Evolutionary conservation across 805 yeast genomes (phyloP), one percentile per base, ranked within the genome.

Genomic region (Yarrowia deformans): DNA sequence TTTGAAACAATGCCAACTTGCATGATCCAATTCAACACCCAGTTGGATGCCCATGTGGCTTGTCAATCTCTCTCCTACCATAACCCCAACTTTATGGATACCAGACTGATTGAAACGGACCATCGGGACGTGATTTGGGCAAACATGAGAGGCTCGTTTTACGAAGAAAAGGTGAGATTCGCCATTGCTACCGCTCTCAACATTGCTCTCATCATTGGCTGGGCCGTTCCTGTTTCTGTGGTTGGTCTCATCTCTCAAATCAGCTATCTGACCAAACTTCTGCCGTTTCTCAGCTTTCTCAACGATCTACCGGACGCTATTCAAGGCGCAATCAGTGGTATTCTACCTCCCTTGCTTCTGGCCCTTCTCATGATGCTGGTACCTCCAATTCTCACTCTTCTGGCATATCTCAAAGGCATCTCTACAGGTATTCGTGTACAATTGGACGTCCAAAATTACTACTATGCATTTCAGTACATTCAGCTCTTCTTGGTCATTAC

Each of bases 401-500:
- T 90, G 35, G 83, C 90, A 0, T 75, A 78, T 43, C 77, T 84
- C 70, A 88, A 88, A 71, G 89, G 91, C 3, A 83, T 81, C 42
- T 79, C 86, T 48, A 87, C 93, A 0, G 87, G 88, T 0, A 82
- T 88, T 0, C 85, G 85, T 69, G 77, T 88, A 9, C 93, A 93
- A 74, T 67, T 85, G n/a, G 90, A 88, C 71, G 82, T 89, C 16
- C 97, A 92, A 72, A 81, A 82, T 56, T 90, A 95, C 91, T 84
- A 90, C 72, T 93, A 90, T 77, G 81, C 86, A 0, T 93, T 93
- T 74, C 79, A 89, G 63, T 92, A 90, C 75, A 86, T 93, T 66
- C 97, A 93, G 73, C 85, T 92, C 50, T 93, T 93, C 72, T 77
- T 93, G 55, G 94, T 93, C 34, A 92, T 93, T 1, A 90, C 97